Percentiles rank a stretch among this genome's conserved stretches.
Evolutionary conservation across 257 asterid genomes (phyloP).

Genomic region (Thymus quinquecostatus): DNA sequence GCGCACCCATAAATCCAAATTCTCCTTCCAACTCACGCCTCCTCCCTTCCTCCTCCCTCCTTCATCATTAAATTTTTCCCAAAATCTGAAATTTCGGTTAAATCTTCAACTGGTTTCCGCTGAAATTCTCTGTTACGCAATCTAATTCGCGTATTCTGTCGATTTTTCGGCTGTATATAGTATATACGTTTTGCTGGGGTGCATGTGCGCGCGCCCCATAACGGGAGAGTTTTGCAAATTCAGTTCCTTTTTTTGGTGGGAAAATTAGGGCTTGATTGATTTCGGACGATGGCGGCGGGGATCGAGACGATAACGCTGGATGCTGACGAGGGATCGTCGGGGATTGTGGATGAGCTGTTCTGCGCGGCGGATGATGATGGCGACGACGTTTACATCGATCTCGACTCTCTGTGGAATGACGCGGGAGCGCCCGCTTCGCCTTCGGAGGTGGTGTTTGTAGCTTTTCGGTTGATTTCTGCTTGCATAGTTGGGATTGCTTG

Average conservation of each 20-base stretch:
- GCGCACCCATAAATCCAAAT: conserved; percentile 6
- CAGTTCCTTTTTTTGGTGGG: conserved; percentile 1
- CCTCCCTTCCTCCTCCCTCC: neutral
- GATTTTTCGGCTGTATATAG: neutral
- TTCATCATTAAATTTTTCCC: neutral
- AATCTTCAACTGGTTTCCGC: conserved; percentile 33
- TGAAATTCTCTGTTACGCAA: neutral
- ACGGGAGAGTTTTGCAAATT: conserved; percentile 13
- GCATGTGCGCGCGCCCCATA: conserved; percentile 8
- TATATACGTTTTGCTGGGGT: conserved; percentile 8
- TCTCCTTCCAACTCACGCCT: conserved; percentile 29
- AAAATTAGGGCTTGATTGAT: conserved; percentile 40
- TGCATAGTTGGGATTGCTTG: conserved; percentile 19
- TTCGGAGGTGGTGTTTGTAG: conserved; percentile 32
- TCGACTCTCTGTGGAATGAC: conserved; percentile 46
- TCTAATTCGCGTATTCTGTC: neutral
- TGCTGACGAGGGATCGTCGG: conserved; percentile 33
- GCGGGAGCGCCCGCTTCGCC: conserved; percentile 46
- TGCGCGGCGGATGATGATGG: conserved; percentile 30
- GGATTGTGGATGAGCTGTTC: conserved; percentile 35
- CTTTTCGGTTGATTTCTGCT: conserved; percentile 11
- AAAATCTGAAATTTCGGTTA: conserved; percentile 15
- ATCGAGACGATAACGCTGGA: conserved; percentile 56
- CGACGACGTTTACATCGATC: conserved; percentile 49
- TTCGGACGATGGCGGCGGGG: conserved; percentile 8